A percentile compares a stretch with the other conserved stretches of the same genome.
Evolutionary conservation across 139 green algal genomes (phyloP).

Genomic region (Zygnema cylindricum): DNA sequence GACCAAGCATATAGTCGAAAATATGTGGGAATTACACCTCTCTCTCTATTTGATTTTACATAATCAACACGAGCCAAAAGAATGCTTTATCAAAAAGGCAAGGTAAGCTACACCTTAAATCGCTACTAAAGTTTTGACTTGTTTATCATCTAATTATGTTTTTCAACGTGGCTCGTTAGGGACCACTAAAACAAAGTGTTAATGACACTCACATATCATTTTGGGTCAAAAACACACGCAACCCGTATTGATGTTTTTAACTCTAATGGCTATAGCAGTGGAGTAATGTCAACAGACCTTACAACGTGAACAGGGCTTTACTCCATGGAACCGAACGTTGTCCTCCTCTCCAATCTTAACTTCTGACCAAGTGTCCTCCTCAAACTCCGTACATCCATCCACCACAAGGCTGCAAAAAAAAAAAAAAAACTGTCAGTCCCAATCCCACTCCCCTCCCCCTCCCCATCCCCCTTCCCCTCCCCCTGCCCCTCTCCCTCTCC

Average conservation of each 20-base stretch:
- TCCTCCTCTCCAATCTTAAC: conserved; percentile 35
- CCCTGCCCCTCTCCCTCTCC: too few species aligned
- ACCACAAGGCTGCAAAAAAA: conserved; percentile 69
- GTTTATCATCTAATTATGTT: too few species aligned
- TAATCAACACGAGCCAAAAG: too few species aligned
- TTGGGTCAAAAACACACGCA: background rate
- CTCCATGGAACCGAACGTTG: conserved; percentile 62
- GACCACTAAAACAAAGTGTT: background rate
- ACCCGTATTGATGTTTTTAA: background rate
- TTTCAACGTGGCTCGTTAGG: too few species aligned
- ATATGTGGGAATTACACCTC: background rate
- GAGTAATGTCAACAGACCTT: conserved; percentile 30
- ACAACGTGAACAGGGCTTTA: conserved; percentile 78
- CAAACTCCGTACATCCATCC: conserved; percentile 54
- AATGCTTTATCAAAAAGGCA: background rate
- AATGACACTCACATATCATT: background rate
- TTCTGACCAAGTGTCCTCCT: conserved; percentile 72
- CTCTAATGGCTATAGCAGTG: background rate
- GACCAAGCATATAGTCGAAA: background rate
- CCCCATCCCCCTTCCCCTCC: too few species aligned
- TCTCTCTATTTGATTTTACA: too few species aligned
- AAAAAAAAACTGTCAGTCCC: background rate
- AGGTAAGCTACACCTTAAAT: too few species aligned
- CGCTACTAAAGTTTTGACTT: too few species aligned
- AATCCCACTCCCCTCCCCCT: background rate